Evolutionary conservation across 139 green algal species (phyloP).

Genomic region (Gonium pectorale): DNA sequence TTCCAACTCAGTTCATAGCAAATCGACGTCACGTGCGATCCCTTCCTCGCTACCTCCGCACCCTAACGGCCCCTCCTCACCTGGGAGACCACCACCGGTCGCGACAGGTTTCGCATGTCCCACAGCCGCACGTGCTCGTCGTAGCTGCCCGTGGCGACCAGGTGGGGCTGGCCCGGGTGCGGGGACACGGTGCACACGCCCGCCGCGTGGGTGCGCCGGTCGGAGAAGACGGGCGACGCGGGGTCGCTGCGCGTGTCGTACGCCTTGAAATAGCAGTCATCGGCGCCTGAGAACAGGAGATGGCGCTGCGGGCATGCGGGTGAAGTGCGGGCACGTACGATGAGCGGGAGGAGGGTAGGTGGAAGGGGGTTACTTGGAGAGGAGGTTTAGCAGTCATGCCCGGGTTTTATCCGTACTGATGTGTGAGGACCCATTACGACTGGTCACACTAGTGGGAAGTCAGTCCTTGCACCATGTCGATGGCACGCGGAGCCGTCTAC

Average conservation of each 20-base stretch:
- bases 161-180: slow-evolving; percentile 54
- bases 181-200: slow-evolving; percentile 88
- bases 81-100: slow-evolving; percentile 50
- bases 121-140: slow-evolving; percentile 88
- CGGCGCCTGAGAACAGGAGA: slow-evolving; percentile 75
- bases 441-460: too few relatives aligned
- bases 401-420: too few relatives aligned
- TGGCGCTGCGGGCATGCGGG: slow-evolving; percentile 16
- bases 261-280: slow-evolving; percentile 75
- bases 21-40: neutral
- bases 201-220: slow-evolving; percentile 74
- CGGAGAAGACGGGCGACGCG: slow-evolving; percentile 48
- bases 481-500: too few relatives aligned
- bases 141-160: slow-evolving; percentile 88
- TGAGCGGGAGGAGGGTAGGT: neutral
- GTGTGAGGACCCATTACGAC: too few relatives aligned
- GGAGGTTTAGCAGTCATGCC: too few relatives aligned
- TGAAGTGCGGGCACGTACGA: neutral
- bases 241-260: slow-evolving; percentile 64
- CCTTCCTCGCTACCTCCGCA: too few relatives aligned
- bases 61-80: neutral
- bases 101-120: slow-evolving; percentile 66
- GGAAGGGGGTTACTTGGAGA: too few relatives aligned
- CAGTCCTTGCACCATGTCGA: too few relatives aligned
- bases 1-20: neutral